These are phyloP conservation scores for Zoysia matrella DNA, from an alignment of 202 grass and related monocot species.

Conservation along the genomic window DNA sequence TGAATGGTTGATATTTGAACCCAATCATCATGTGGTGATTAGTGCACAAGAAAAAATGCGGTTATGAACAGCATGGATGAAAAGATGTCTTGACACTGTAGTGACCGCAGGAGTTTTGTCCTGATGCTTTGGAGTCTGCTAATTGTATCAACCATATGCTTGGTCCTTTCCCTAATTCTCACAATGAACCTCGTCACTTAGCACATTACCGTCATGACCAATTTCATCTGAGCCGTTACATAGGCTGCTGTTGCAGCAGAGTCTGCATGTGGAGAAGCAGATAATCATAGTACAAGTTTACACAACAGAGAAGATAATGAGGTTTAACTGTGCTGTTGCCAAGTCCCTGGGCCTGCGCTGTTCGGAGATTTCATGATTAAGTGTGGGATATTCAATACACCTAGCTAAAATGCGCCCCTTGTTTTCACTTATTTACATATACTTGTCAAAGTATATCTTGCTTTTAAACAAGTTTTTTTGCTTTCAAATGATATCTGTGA, in stretches of 20 bases:
- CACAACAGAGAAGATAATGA: neutral
- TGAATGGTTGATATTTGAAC: neutral
- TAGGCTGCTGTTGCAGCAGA: too few species aligned
- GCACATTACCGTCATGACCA: too few species aligned
- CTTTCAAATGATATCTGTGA: slow-evolving; percentile 21
- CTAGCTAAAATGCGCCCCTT: neutral
- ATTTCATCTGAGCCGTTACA: too few species aligned
- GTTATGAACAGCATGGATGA: neutral
- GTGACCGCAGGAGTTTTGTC: neutral
- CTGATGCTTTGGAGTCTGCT: neutral
- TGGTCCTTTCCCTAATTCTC: too few species aligned
- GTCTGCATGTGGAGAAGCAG: neutral
- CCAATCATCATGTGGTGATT: neutral
- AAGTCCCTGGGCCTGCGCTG: neutral
- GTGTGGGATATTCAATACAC: neutral
- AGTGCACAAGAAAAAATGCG: neutral
- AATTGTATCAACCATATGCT: too few species aligned
- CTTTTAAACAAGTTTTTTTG: slow-evolving; percentile 30
- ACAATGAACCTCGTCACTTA: neutral
- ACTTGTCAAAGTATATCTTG: slow-evolving; percentile 17
- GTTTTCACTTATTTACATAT: slow-evolving; percentile 19
- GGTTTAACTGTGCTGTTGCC: neutral
- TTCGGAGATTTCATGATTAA: neutral
- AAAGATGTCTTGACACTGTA: neutral
- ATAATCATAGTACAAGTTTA: neutral